A percentile compares a stretch with the other conserved stretches of the same genome.
Conservation (phyloP, 306 rosid genomes). For the Sicyos baderoa region DNA sequence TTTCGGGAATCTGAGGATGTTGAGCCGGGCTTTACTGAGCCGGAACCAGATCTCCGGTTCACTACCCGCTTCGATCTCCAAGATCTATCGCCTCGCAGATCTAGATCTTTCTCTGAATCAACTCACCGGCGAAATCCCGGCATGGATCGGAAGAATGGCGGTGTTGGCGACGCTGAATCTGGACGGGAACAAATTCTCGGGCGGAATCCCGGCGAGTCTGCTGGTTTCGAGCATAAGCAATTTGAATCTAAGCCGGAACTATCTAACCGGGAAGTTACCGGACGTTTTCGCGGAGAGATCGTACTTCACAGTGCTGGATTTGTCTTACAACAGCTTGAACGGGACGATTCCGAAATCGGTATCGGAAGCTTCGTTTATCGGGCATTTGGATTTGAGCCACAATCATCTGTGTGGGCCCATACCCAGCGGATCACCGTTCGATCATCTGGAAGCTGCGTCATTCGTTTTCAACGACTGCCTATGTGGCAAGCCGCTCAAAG, state of each 20-base stretch:
- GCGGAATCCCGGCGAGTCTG: constrained; percentile 46
- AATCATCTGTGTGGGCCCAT: constrained; percentile 78
- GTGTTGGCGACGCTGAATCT: constrained; percentile 62
- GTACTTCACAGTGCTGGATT: constrained; percentile 65
- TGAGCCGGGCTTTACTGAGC: constrained; percentile 78
- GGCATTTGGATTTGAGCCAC: constrained; percentile 90
- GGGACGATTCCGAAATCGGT: constrained; percentile 62
- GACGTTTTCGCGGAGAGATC: constrained; percentile 52
- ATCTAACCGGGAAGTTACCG: constrained; percentile 43
- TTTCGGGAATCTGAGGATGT: constrained; percentile 48
- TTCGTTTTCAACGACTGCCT: constrained; percentile 71
- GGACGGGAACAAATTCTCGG: constrained; percentile 51
- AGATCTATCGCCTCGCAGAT: constrained; percentile 76
- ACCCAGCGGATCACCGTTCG: constrained; percentile 74
- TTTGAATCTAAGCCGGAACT: constrained; percentile 64
- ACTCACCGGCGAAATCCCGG: constrained; percentile 57
- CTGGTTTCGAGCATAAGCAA: constrained; percentile 50
- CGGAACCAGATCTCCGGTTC: constrained; percentile 54
- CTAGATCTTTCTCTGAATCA: constrained; percentile 67
- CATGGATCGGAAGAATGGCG: constrained; percentile 59
- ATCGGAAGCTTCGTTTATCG: constrained; percentile 50
- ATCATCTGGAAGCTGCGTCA: constrained; percentile 83
- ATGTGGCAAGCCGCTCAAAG: constrained; percentile 77
- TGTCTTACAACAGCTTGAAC: constrained; percentile 47
- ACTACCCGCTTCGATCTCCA: constrained; percentile 45